phyloP scores from a whole-genome alignment of 495 filamentous ascomycete genomes.

The Neurospora sp. region DNA sequence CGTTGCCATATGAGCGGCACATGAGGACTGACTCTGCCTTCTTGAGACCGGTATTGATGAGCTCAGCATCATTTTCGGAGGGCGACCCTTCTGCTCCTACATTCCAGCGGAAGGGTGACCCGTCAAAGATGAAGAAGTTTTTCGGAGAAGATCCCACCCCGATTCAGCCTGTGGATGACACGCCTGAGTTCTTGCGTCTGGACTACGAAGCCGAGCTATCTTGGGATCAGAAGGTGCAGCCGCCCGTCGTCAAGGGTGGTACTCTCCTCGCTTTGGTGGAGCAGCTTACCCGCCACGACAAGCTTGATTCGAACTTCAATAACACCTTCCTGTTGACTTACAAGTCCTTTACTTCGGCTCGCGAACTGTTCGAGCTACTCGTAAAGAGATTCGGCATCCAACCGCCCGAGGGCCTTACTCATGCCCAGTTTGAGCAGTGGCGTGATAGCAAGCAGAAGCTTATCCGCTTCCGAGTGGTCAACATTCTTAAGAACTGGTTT shows the following conservation, averaged over 20 bases:
- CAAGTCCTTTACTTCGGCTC: slow-evolving; percentile 81
- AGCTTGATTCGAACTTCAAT: slow-evolving; percentile 90
- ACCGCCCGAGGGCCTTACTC: slow-evolving; percentile 72
- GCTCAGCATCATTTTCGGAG: slow-evolving; percentile 58
- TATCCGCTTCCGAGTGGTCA: slow-evolving; percentile 91
- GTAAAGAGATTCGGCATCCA: slow-evolving; percentile 86
- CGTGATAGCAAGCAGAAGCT: slow-evolving; percentile 88
- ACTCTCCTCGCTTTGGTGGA: slow-evolving; percentile 87
- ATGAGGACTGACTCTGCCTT: slow-evolving; percentile 35
- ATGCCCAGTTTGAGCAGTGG: slow-evolving; percentile 75
- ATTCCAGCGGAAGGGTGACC: slow-evolving; percentile 54
- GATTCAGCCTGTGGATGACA: slow-evolving; percentile 53
- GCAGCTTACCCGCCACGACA: slow-evolving; percentile 90
- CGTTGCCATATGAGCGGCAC: slow-evolving; percentile 37
- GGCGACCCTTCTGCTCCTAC: slow-evolving; percentile 44
- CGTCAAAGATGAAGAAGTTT: slow-evolving; percentile 77
- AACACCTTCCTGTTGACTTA: slow-evolving; percentile 97
- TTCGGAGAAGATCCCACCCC: slow-evolving; percentile 74
- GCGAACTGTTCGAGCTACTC: slow-evolving; percentile 85
- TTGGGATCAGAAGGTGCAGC: slow-evolving; percentile 68
- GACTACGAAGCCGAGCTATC: slow-evolving; percentile 85
- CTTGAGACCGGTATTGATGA: slow-evolving; percentile 29
- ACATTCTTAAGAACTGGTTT: slow-evolving; percentile 96
- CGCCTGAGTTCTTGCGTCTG: slow-evolving; percentile 72
- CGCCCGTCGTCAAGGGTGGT: slow-evolving; percentile 72